Base-by-base conservation (phyloP, 768 basidiomycete species). In the Kwoniella dejecticola region DNA sequence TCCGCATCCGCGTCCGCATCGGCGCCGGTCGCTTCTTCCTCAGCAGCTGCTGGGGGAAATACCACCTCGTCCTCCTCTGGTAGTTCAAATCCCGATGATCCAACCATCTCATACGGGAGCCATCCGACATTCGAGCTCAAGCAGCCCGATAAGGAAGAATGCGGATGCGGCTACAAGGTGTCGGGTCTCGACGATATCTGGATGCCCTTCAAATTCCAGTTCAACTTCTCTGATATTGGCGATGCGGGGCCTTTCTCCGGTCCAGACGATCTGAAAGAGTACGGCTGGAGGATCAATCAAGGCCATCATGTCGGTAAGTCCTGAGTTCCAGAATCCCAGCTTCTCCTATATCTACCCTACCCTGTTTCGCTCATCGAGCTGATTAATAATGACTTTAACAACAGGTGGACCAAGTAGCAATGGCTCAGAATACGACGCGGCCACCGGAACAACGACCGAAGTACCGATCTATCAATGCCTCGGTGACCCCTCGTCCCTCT, bases 101-200 rank as follows among this genome's bases (percentile, higher is more conserved):
- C 48, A 10, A 36, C 48, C 2, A 50, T 50, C 11, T 30, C 48
- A 31, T 21, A 27, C 19, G 48, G 36, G 13, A 23, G 36, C 11
- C 23, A 38, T 19, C 26, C 52, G 6, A 38, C n/a, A 21, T 38
- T 38, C 15, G 17, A 38, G 17, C 27, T 55, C 26, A 30, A 46
- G 21, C 44, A 36, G 13, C 23, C 44, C 17, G 56, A 47, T 46
- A 31, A 33, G 27, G 40, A 41, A 29, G 15, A 46, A 13, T 57
- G 56, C 44, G 44, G 48, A 21, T 57, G 56, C 19, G 56, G 56
- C 15, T 57, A 57, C 19, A 46, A 47, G 12, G 45, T 57, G 6
- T 33, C 45, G 3, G 44, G 42, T 6, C 23, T 57, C 3, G 56
- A 21, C 13, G 45, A 57, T 45, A 36, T 30, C 19, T 57, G 48